A percentile compares a stretch with the other conserved stretches of the same genome.
Conservation (phyloP, 208 protist species). For the Angomonas ambiguus region DNA sequence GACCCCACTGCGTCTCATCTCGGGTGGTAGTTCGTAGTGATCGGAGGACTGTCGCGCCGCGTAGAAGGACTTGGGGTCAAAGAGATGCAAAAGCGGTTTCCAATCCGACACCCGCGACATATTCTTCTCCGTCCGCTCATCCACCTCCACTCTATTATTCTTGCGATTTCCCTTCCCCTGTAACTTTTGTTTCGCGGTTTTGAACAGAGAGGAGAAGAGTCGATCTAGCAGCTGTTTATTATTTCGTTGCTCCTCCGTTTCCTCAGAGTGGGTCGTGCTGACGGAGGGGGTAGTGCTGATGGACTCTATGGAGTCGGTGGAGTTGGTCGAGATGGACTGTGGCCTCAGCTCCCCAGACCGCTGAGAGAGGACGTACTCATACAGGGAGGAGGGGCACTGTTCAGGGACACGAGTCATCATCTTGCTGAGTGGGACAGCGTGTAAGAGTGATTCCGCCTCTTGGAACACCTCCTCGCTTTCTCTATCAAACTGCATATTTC, state of each 20-base stretch:
- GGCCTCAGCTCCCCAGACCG: conserved; percentile 7
- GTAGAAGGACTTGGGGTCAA: conserved; percentile 69
- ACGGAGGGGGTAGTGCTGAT: conserved; percentile 16
- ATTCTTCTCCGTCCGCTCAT: conserved; percentile 51
- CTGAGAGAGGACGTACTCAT: conserved; percentile 40
- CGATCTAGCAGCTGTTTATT: conserved; percentile 28
- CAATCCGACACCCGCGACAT: conserved; percentile 72
- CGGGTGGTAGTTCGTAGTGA: background rate
- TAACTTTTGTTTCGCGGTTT: conserved; percentile 49
- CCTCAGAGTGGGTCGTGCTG: conserved; percentile 2
- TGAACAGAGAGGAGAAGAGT: conserved; percentile 70
- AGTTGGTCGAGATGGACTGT: conserved; percentile 12
- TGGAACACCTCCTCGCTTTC: background rate
- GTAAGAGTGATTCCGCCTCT: background rate
- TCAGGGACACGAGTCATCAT: conserved; percentile 17
- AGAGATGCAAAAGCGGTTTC: conserved; percentile 80
- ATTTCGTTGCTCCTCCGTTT: background rate
- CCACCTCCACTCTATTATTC: conserved; percentile 16
- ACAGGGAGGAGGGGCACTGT: conserved; percentile 29
- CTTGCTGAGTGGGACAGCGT: conserved; percentile 22
- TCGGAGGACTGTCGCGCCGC: conserved; percentile 9
- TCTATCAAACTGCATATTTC: too few species aligned
- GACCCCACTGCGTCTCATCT: conserved; percentile 13
- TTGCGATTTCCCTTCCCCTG: conserved; percentile 19
- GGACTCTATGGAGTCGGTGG: conserved; percentile 55